phyloP scores from a whole-genome alignment of 2,329 filamentous ascomycete species.

The Epichloe sylvatica region DNA sequence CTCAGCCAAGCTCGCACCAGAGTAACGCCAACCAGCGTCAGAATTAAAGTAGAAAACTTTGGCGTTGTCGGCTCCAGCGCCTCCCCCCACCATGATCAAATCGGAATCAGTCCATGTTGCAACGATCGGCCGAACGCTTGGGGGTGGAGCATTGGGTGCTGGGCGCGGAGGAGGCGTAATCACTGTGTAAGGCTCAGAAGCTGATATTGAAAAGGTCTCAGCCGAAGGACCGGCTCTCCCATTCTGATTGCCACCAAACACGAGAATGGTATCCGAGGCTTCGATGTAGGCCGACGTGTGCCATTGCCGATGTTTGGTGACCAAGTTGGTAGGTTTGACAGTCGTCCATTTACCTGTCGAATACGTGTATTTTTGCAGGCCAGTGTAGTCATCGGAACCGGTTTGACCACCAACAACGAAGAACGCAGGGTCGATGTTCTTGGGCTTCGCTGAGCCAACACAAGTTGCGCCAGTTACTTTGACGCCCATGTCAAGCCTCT shows the following conservation, averaged over 20 bases:
- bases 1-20: slow-evolving; percentile 47
- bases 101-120: slow-evolving; percentile 59
- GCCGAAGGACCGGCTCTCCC: slow-evolving; percentile 45
- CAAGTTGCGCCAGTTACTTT: slow-evolving; percentile 64
- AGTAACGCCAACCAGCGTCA: slow-evolving; percentile 48
- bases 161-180: slow-evolving; percentile 43
- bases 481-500: slow-evolving; percentile 47
- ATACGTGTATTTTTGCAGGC: slow-evolving; percentile 56
- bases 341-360: slow-evolving; percentile 39
- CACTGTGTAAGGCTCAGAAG: slow-evolving; percentile 50
- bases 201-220: slow-evolving; percentile 61
- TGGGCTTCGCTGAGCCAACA: slow-evolving; percentile 51
- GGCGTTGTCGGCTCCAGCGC: slow-evolving; percentile 32
- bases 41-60: slow-evolving; percentile 60
- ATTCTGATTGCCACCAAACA: slow-evolving; percentile 65
- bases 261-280: slow-evolving; percentile 54
- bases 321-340: slow-evolving; percentile 28
- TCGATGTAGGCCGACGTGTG: slow-evolving; percentile 68
- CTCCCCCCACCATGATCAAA: slow-evolving; percentile 63
- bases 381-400: slow-evolving; percentile 44
- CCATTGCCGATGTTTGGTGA: slow-evolving; percentile 54
- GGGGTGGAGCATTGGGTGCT: slow-evolving; percentile 33
- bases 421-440: slow-evolving; percentile 47
- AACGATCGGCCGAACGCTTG: slow-evolving; percentile 49
- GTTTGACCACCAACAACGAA: slow-evolving; percentile 68